Evolutionary conservation across 169 alveolate species (phyloP), one percentile per base, ranked within the genome.

Genomic region (Plasmodium gonderi): DNA sequence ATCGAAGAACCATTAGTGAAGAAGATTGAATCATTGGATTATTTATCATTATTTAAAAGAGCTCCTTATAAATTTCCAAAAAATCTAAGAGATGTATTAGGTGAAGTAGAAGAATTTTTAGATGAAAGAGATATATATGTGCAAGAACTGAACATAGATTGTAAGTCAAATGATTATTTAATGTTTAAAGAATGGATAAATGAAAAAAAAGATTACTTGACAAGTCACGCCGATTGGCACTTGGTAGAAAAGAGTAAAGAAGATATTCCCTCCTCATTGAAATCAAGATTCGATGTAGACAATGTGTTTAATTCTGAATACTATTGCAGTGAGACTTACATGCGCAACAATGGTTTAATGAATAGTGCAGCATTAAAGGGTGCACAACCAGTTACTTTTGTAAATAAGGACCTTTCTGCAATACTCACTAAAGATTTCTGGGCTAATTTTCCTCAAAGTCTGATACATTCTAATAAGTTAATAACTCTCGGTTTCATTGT

Each of bases 51-150:
- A 69, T 69, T 69, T 69, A 69, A 26, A 12, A 69, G 79, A 69
- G 49, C 44, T 36, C 79, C 79, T 8, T 23, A 69, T 69, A 69
- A 33, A 17, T 69, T 33, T 69, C 79, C 49, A 69, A 69, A 69
- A 69, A 23, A 4, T 69, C 23, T 69, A 5, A 69, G 79, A 33
- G 49, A 33, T 69, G 49, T 69, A 29, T n/a, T 69, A 8, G 79
- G 79, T 0, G 49, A 69, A 69, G 23, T 69, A 29, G 79, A 69
- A 33, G 79, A 69, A 2, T 69, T 69, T 33, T n/a, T 69, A 69
- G 51, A 69, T n/a, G 79, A 29, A 33, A 69, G 79, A 69, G 79
- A 69, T 69, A 69, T 29, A 14, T 33, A 31, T 20, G 3, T 33
- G 0, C 29, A 69, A 3, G 49, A 69, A 69, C 23, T 69, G 79